A percentile compares a stretch with the other conserved stretches of the same genome.
These are phyloP conservation scores for Lecanicillium sp. DNA, from an alignment of 2,329 filamentous ascomycete genomes.

Conservation along the genomic window DNA sequence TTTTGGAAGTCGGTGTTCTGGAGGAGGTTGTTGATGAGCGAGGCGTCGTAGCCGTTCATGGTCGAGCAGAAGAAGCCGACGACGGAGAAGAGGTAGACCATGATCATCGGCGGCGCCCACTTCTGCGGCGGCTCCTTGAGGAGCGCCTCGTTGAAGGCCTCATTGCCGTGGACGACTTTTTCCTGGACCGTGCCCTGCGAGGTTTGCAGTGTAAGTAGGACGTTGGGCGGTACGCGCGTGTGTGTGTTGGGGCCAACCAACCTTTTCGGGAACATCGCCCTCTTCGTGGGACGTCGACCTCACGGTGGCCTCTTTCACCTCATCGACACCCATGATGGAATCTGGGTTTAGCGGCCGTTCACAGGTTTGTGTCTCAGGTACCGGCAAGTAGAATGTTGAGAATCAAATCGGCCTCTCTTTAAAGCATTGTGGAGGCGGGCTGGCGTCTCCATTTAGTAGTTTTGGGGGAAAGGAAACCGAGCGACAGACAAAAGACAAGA, in stretches of 20 bases:
- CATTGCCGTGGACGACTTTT: conserved; percentile 44
- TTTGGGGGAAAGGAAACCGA: too few species aligned
- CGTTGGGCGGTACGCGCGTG: neutral
- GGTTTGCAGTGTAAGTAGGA: neutral
- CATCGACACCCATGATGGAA: neutral
- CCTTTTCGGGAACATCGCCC: conserved; percentile 5
- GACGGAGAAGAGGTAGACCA: conserved; percentile 40
- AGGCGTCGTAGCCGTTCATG: conserved; percentile 45
- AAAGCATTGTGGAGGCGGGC: conserved; percentile 8
- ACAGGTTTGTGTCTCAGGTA: too few species aligned
- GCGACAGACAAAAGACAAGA: too few species aligned
- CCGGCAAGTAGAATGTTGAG: neutral
- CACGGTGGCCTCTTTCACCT: conserved; percentile 3
- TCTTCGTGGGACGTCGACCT: conserved; percentile 2
- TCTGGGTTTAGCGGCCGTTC: too few species aligned
- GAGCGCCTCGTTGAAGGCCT: conserved; percentile 50
- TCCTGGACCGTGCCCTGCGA: conserved; percentile 19
- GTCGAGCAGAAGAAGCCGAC: conserved; percentile 44
- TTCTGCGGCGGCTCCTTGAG: conserved; percentile 44
- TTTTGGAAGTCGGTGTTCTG: conserved; percentile 34
- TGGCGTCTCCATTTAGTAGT: conserved; percentile 7
- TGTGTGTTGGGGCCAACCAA: neutral
- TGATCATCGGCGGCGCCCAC: conserved; percentile 32
- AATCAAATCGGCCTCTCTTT: neutral
- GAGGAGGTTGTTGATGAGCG: conserved; percentile 16